Evolutionary conservation across 768 basidiomycete genomes (phyloP), one percentile per base, ranked within the genome.

Genomic region (Amanita exitialis): DNA sequence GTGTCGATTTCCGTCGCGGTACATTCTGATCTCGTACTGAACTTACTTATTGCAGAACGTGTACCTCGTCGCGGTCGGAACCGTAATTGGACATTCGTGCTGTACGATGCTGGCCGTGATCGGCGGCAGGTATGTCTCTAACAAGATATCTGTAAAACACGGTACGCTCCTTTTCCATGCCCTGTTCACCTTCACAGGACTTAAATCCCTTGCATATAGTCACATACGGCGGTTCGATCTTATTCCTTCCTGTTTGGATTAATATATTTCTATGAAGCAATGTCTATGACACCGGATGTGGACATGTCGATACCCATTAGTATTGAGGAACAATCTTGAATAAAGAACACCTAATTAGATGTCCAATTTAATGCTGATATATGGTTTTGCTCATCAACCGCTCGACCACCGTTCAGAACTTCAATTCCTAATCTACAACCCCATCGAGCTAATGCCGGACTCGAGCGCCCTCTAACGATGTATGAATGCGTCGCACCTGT

Each of bases 71-170:
- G 86, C 90, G 0, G 59, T 91, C 7, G 96, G 96, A 2, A 98
- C 96, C 0, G 77, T 96, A 34, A 60, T 91, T 3, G 94, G 95
- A 2, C 96, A 97, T 64, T 77, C 80, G 1, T 76, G 79, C 52
- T 98, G 94, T 66, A 96, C 93, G 0, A 78, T 80, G 1, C 74
- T 93, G 0, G 96, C 95, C 6, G 91, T 98, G 44, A 72, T 96
- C n/a, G 94, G 90, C 0, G 96, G 96, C 2, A 79, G 90, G 15
- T 96, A 86, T 62, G 70, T 97, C 27, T 92, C 93, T 0, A 94
- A 87, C 2, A 93, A 91, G 69, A 90, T 99, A 55, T 93, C 90
- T 15, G 89, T 96, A 43, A 97, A 95, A 66, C 86, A 93, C 62
- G 87, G 92, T 94, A 51, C 53, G 86, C 69, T 44, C 35, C 39